phyloP scores from a whole-genome alignment of 176 grass and related monocot species.

The Carex scoparia region DNA sequence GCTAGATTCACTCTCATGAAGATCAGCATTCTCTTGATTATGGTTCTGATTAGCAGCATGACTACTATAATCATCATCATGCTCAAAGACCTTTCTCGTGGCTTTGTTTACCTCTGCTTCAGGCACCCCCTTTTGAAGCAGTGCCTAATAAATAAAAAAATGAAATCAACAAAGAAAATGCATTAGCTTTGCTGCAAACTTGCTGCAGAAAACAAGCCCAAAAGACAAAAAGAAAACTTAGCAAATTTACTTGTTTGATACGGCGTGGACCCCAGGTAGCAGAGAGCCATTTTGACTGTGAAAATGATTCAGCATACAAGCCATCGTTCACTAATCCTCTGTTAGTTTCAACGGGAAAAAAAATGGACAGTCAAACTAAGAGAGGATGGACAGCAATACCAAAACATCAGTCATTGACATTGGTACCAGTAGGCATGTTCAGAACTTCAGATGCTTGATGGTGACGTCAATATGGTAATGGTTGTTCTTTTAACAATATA shows the following conservation, averaged over 20 bases:
- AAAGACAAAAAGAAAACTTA: background rate
- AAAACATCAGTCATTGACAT: background rate
- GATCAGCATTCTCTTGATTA: conserved; percentile 35
- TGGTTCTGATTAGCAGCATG: conserved; percentile 39
- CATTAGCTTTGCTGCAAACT: background rate
- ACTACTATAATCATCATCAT: conserved; percentile 24
- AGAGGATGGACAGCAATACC: background rate
- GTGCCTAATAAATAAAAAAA: conserved; percentile 42
- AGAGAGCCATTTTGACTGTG: conserved; percentile 65
- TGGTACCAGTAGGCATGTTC: background rate
- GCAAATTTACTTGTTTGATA: conserved; percentile 63
- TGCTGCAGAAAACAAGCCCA: background rate
- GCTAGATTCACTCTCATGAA: background rate
- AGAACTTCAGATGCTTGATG: background rate
- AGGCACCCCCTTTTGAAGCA: conserved; percentile 60
- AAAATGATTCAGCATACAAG: conserved; percentile 84
- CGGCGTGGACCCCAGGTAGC: conserved; percentile 73
- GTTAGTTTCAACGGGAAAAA: conserved; percentile 2
- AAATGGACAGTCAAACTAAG: conserved; percentile 4
- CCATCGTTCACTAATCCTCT: conserved; percentile 86
- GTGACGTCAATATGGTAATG: background rate
- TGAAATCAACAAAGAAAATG: background rate
- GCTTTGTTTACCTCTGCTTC: conserved; percentile 50
- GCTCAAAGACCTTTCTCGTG: conserved; percentile 57
- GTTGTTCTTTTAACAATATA: background rate